Percentiles rank a stretch among this genome's conserved stretches.
These are phyloP conservation scores for Quercus aquifolioides DNA, from an alignment of 306 rosid genomes.

Conservation along the genomic window DNA sequence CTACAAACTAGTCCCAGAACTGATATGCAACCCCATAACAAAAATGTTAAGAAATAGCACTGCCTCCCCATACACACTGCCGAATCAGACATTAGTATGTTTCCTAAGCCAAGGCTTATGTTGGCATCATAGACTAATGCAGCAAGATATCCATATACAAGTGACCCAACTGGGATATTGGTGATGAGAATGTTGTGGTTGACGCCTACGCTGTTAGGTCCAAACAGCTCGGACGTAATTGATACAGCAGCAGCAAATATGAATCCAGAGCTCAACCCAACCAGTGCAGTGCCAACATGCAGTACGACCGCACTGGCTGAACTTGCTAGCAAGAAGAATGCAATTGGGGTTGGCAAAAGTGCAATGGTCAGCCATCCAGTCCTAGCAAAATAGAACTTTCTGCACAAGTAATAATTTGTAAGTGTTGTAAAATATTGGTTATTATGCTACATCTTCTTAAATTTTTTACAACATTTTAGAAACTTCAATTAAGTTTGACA, in stretches of 20 bases:
- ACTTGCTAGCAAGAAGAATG: conserved; percentile 66
- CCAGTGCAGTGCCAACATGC: conserved; percentile 62
- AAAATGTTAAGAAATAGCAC: conserved; percentile 77
- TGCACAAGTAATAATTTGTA: conserved; percentile 23
- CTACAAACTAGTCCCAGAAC: conserved; percentile 67
- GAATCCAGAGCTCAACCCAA: conserved; percentile 91
- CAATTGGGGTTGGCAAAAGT: conserved; percentile 83
- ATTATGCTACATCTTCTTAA: no score
- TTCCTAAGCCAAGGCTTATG: conserved; percentile 22
- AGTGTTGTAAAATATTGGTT: not conserved
- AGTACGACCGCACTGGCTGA: conserved; percentile 45
- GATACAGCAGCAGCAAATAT: conserved; percentile 97
- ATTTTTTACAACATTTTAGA: no score
- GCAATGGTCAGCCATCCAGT: conserved; percentile 91
- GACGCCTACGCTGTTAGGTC: conserved; percentile 75
- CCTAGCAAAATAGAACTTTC: conserved; percentile 87
- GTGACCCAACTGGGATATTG: conserved; percentile 89
- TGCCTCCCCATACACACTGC: conserved; percentile 82
- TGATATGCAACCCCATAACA: conserved; percentile 80
- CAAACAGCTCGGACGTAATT: conserved; percentile 84
- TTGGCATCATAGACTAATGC: conserved; percentile 74
- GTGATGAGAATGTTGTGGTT: conserved; percentile 92
- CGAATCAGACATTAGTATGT: conserved; percentile 21
- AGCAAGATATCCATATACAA: conserved; percentile 74
- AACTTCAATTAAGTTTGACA: no score